Evolutionary conservation across 139 green algal genomes (phyloP).

Genomic region (Tetradesmus lagerheimii): DNA sequence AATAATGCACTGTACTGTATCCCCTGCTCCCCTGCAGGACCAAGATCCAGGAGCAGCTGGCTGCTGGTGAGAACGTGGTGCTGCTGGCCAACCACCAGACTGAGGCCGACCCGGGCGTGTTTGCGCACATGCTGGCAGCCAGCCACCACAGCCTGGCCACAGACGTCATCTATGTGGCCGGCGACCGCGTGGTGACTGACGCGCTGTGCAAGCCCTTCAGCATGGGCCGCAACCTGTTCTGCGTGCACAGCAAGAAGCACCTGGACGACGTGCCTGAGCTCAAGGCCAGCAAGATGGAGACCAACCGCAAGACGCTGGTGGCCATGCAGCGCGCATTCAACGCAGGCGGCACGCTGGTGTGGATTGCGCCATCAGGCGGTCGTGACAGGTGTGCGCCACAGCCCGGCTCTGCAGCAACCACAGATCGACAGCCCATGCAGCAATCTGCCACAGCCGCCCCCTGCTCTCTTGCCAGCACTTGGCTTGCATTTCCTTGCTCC

Average conservation of each 20-base stretch:
- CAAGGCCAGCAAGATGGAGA: slow-evolving; percentile 87
- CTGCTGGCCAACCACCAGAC: slow-evolving; percentile 99
- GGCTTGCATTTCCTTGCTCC: too few species aligned
- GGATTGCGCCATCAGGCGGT: slow-evolving; percentile 84
- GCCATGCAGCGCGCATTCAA: slow-evolving; percentile 80
- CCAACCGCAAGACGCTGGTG: slow-evolving; percentile 89
- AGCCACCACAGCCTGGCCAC: slow-evolving; percentile 84
- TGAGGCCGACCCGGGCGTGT: slow-evolving; percentile 97
- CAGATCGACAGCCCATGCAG: too few species aligned
- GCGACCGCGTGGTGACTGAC: slow-evolving; percentile 97
- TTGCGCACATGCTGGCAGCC: slow-evolving; percentile 92
- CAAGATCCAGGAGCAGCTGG: slow-evolving; percentile 60
- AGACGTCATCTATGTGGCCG: slow-evolving; percentile 89
- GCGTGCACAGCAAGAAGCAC: slow-evolving; percentile 98
- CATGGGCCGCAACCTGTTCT: slow-evolving; percentile 99
- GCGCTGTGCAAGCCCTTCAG: slow-evolving; percentile 98
- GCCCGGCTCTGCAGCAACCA: too few species aligned
- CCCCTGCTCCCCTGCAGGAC: neutral
- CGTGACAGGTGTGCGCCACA: slow-evolving; percentile 81
- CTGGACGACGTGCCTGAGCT: slow-evolving; percentile 94
- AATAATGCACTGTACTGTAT: too few species aligned
- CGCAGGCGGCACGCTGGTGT: slow-evolving; percentile 54
- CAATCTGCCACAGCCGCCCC: too few species aligned
- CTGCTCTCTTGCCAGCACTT: too few species aligned
- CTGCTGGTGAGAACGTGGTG: slow-evolving; percentile 93